Evolutionary conservation across 129 eudicot genomes (phyloP).

Genomic region (Lactuca sativa): DNA sequence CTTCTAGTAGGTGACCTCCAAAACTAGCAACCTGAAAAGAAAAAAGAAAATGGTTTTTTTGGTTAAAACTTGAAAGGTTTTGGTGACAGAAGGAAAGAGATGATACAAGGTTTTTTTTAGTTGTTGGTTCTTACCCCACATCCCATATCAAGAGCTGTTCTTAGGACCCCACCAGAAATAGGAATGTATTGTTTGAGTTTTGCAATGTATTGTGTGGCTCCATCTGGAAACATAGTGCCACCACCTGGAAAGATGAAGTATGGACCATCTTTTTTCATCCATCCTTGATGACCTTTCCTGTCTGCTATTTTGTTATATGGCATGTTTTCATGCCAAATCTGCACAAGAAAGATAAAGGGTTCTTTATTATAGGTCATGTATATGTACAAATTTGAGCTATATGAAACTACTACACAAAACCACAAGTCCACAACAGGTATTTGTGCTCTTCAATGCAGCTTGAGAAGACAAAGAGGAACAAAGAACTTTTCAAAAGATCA

Average conservation of each 20-base stretch:
- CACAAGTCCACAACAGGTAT: not conserved
- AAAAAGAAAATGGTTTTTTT: not conserved
- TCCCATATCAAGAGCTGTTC: slow-evolving; percentile 99
- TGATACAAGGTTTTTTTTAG: not conserved
- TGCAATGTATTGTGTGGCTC: slow-evolving; percentile 85
- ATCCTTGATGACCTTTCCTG: slow-evolving; percentile 97
- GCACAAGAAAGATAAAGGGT: slow-evolving; percentile 17
- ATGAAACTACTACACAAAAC: not conserved
- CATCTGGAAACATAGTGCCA: slow-evolving; percentile 98
- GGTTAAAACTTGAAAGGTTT: not conserved
- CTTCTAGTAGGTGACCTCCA: slow-evolving; percentile 84
- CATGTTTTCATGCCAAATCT: slow-evolving; percentile 99
- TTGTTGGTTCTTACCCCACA: slow-evolving; percentile 69
- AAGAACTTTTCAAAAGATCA: not conserved
- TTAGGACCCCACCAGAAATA: slow-evolving; percentile 72
- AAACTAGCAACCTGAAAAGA: slow-evolving; percentile 89
- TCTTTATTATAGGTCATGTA: not conserved
- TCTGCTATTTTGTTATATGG: slow-evolving; percentile 94
- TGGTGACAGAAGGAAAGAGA: not conserved
- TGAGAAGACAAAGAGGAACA: not conserved
- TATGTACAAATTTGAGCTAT: not conserved
- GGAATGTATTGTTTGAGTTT: slow-evolving; percentile 92
- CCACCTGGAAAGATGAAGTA: slow-evolving; percentile 97
- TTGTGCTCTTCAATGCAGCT: not conserved
- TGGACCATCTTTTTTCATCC: slow-evolving; percentile 98